Percentiles rank a stretch among this genome's conserved stretches.
phyloP scores from a whole-genome alignment of 2,329 filamentous ascomycete genomes.

The Curvularia hawaiiensis region DNA sequence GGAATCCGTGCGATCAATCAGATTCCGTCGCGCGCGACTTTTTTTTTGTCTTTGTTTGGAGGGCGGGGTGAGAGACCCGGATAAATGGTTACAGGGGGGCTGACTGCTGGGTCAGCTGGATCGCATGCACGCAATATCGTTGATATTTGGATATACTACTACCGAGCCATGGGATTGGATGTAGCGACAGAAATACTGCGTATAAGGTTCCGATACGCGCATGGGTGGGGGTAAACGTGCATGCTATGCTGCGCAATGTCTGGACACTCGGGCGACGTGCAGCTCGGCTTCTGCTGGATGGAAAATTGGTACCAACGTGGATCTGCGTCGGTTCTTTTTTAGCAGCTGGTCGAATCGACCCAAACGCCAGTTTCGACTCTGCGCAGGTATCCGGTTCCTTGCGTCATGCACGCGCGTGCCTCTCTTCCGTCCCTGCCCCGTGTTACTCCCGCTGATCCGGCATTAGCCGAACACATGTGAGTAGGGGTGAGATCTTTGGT shows the following conservation, averaged over 20 bases:
- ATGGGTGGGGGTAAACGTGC: background rate
- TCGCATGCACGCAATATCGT: background rate
- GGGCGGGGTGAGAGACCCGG: background rate
- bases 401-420: background rate
- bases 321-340: background rate
- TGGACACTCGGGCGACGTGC: background rate
- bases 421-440: background rate
- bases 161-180: background rate
- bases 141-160: background rate
- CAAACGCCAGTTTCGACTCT: background rate
- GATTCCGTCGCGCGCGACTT: background rate
- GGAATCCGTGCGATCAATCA: background rate
- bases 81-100: background rate
- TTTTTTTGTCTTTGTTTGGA: background rate
- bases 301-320: background rate
- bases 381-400: background rate
- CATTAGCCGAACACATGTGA: background rate
- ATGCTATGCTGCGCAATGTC: background rate
- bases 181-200: background rate
- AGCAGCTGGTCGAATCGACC: background rate
- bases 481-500: background rate
- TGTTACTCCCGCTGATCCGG: background rate
- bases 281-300: background rate
- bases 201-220: background rate
- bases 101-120: background rate